phyloP scores from a whole-genome alignment of 108 stramenopile species.

The Cyclotella cryptica region DNA sequence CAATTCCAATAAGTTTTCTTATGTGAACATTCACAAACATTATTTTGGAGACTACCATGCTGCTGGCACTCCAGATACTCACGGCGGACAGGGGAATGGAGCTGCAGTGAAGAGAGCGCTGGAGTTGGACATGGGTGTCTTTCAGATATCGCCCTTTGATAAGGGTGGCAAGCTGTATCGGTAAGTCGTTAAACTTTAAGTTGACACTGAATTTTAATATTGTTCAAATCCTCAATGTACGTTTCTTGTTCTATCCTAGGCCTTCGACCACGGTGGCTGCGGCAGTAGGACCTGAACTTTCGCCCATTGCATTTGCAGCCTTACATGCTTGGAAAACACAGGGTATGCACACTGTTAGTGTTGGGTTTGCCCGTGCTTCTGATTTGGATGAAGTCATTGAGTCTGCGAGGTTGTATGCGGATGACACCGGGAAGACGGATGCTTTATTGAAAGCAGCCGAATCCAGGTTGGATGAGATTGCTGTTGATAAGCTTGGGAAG shows the following conservation, averaged over 20 bases:
- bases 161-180: constrained; percentile 73
- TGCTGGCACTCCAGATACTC: constrained; percentile 55
- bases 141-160: constrained; percentile 80
- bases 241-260: constrained; percentile 34
- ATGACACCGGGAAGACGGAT: constrained; percentile 23
- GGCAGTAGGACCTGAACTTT: constrained; percentile 57
- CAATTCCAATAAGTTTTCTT: constrained; percentile 66
- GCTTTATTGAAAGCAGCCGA: constrained; percentile 44
- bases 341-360: constrained; percentile 57
- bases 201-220: not conserved
- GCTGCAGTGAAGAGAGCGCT: constrained; percentile 57
- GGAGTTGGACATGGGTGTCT: constrained; percentile 85
- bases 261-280: constrained; percentile 57
- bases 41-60: constrained; percentile 80
- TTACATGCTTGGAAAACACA: constrained; percentile 60
- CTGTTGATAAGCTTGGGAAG: constrained; percentile 54
- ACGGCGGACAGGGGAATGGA: constrained; percentile 66
- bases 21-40: constrained; percentile 78
- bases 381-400: constrained; percentile 82
- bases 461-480: constrained; percentile 31
- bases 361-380: constrained; percentile 74
- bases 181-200: not conserved
- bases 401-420: constrained; percentile 60
- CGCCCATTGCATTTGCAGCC: constrained; percentile 73
- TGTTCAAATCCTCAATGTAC: not conserved